phyloP scores from a whole-genome alignment of 2,329 filamentous ascomycete species.

The Colletotrichum echinochloae region DNA sequence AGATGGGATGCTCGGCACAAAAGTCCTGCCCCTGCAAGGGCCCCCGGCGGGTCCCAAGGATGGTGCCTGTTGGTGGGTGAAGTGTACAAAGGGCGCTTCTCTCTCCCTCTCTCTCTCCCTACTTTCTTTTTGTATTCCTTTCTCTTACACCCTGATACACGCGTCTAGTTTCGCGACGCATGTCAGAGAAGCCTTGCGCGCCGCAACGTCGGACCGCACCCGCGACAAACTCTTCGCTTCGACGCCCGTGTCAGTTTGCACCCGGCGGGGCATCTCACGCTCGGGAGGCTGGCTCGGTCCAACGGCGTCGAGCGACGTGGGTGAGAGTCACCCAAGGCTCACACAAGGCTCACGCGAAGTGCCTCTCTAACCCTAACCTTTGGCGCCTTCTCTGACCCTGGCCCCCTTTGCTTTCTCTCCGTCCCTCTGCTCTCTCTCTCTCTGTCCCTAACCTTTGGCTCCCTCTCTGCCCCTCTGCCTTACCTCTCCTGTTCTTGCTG shows the following conservation, averaged over 20 bases:
- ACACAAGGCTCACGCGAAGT: no score
- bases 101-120: neutral
- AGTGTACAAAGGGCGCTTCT: neutral
- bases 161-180: neutral
- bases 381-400: no score
- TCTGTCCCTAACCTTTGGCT: no score
- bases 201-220: neutral
- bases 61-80: neutral
- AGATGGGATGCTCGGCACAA: neutral
- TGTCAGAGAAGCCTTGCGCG: neutral
- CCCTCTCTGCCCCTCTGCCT: no score
- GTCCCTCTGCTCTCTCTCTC: no score
- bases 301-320: neutral
- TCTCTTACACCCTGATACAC: neutral
- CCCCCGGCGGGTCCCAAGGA: neutral
- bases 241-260: neutral
- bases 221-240: neutral
- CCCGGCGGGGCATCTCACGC: neutral
- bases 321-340: neutral
- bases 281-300: neutral
- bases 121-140: neutral
- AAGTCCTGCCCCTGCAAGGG: neutral
- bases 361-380: no score
- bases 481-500: no score
- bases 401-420: no score